Evolutionary conservation across 2,329 filamentous ascomycete species (phyloP).

Genomic region (Ophidiomyces ophidiicola): DNA sequence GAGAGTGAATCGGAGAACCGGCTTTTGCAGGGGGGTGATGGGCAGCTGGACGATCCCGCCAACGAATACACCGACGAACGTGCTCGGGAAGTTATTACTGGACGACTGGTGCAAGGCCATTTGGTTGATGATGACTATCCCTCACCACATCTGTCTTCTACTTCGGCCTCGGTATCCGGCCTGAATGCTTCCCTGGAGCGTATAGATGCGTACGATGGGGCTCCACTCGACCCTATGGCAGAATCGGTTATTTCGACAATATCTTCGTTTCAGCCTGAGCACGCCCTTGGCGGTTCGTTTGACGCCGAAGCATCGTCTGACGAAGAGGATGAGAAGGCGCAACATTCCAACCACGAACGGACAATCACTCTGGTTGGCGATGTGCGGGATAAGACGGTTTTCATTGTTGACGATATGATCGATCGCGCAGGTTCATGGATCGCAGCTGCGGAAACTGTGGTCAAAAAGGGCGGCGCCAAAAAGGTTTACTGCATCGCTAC

Average conservation of each 20-base stretch:
- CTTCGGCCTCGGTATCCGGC: constrained; percentile 48
- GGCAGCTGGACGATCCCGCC: constrained; percentile 5
- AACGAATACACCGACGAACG: constrained; percentile 64
- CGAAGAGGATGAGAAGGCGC: constrained; percentile 56
- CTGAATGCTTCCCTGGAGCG: constrained; percentile 40
- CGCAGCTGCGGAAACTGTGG: constrained; percentile 87
- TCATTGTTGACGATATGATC: constrained; percentile 98
- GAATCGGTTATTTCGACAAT: constrained; percentile 68
- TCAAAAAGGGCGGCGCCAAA: constrained; percentile 81
- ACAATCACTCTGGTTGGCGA: constrained; percentile 97
- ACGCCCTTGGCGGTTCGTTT: constrained; percentile 68
- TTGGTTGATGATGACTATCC: constrained; percentile 89
- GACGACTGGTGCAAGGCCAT: constrained; percentile 81
- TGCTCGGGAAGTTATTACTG: constrained; percentile 80
- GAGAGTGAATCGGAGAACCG: not conserved
- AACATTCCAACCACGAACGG: constrained; percentile 70
- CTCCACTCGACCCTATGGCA: constrained; percentile 74
- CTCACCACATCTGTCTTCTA: constrained; percentile 49
- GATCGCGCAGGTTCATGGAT: constrained; percentile 97
- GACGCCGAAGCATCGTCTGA: constrained; percentile 83
- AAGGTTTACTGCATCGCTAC: constrained; percentile 97
- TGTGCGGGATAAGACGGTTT: constrained; percentile 73
- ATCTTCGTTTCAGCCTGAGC: constrained; percentile 56
- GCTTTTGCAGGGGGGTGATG: too few species aligned
- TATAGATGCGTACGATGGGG: constrained; percentile 34